A percentile compares a stretch with the other conserved stretches of the same genome.
phyloP scores from a whole-genome alignment of 2,329 filamentous ascomycete genomes.

The Biscogniauxia mediterranea region DNA sequence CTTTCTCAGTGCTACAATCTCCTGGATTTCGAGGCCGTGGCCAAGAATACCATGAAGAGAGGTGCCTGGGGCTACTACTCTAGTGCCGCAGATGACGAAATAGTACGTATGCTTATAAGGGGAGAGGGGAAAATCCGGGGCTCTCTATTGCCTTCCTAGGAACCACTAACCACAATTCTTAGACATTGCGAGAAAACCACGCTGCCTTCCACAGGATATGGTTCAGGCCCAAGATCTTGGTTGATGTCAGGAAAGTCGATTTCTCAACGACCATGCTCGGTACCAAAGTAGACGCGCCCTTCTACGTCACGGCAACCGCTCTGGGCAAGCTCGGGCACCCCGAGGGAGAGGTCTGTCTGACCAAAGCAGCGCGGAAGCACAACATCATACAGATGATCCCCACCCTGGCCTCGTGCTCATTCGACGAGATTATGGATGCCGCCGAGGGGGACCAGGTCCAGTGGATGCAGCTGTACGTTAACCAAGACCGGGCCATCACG shows the following conservation, averaged over 20 bases:
- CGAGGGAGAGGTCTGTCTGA: conserved; percentile 91
- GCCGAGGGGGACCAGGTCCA: conserved; percentile 77
- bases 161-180: conserved; percentile 20
- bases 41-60: conserved; percentile 89
- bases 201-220: conserved; percentile 93
- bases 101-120: conserved; percentile 50
- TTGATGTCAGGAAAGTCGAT: conserved; percentile 86
- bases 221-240: conserved; percentile 87
- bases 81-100: conserved; percentile 85
- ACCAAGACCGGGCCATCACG: conserved; percentile 91
- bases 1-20: conserved; percentile 90
- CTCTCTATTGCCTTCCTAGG: background rate
- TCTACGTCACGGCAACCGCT: conserved; percentile 95
- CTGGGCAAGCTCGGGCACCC: conserved; percentile 92
- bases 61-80: conserved; percentile 98
- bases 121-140: background rate
- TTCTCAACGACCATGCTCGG: conserved; percentile 92
- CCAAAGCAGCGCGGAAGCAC: conserved; percentile 78
- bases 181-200: conserved; percentile 96
- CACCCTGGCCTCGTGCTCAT: conserved; percentile 92
- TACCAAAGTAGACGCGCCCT: conserved; percentile 77
- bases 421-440: conserved; percentile 95
- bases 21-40: conserved; percentile 94
- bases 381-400: conserved; percentile 98
- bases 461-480: conserved; percentile 97